Evolutionary conservation across 805 yeast genomes (phyloP).

Genomic region (Pichia insulana): DNA sequence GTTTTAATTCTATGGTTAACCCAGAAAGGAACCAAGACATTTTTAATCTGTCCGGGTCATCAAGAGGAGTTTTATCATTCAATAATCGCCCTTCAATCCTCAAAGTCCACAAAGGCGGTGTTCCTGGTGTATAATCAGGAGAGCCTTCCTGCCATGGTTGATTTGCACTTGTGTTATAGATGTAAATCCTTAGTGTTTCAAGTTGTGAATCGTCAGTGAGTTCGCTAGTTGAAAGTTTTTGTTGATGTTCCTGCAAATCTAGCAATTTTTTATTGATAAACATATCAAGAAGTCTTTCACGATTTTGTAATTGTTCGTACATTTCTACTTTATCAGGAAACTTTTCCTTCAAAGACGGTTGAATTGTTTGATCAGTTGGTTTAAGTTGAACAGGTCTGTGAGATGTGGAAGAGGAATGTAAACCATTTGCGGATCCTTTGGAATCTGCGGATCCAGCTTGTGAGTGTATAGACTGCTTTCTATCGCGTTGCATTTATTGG

Average conservation of each 20-base stretch:
- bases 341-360: constrained; percentile 21
- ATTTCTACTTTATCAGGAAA: constrained; percentile 47
- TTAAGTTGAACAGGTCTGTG: constrained; percentile 23
- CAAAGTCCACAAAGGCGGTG: constrained; percentile 64
- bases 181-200: constrained; percentile 64
- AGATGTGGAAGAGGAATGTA: constrained; percentile 6
- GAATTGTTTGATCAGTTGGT: constrained; percentile 29
- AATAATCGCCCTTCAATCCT: constrained; percentile 81
- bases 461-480: background rate
- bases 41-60: constrained; percentile 43
- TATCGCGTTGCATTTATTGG: too few relatives aligned
- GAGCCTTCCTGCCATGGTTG: constrained; percentile 72
- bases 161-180: constrained; percentile 73
- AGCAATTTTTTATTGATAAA: constrained; percentile 73
- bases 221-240: constrained; percentile 23
- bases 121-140: background rate
- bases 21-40: constrained; percentile 79
- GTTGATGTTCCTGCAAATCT: constrained; percentile 67
- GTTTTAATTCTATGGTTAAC: constrained; percentile 65
- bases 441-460: background rate
- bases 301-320: constrained; percentile 63
- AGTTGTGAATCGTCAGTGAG: constrained; percentile 33
- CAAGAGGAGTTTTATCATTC: constrained; percentile 35
- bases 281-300: constrained; percentile 78
- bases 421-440: constrained; percentile 7